These are phyloP conservation scores for Micromonas pusilla DNA, from an alignment of 139 green algal species.

Conservation along the genomic window DNA sequence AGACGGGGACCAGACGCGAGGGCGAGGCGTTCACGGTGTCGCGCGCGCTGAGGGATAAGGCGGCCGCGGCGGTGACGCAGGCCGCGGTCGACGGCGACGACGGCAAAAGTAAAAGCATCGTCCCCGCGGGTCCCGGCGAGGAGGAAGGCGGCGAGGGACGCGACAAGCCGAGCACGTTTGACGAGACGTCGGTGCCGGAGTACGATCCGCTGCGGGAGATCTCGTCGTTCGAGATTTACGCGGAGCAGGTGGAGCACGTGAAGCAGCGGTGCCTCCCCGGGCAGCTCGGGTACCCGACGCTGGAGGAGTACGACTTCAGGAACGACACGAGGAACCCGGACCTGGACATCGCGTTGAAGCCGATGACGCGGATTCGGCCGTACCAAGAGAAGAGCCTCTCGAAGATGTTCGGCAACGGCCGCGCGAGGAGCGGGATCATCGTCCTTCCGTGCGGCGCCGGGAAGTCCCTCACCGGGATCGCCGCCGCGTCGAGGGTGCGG, in stretches of 20 bases:
- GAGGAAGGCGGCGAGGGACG: neutral
- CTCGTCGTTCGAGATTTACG: constrained; percentile 8
- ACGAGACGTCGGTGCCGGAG: neutral
- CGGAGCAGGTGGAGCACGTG: constrained; percentile 80
- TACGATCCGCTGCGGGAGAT: constrained; percentile 1
- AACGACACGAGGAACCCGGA: constrained; percentile 59
- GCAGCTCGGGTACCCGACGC: constrained; percentile 88
- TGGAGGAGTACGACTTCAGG: constrained; percentile 98
- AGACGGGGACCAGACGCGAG: neutral
- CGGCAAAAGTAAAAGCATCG: neutral
- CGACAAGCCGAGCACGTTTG: neutral
- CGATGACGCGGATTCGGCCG: constrained; percentile 68
- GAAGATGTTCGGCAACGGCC: constrained; percentile 98
- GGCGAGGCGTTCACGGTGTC: constrained; percentile 50
- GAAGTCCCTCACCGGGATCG: constrained; percentile 83
- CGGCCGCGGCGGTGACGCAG: neutral
- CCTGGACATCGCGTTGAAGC: constrained; percentile 83
- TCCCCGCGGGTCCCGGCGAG: neutral
- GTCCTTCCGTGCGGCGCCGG: constrained; percentile 95
- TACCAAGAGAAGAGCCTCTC: constrained; percentile 91
- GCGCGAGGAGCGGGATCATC: constrained; percentile 79
- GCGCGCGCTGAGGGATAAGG: constrained; percentile 11
- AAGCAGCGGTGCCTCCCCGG: constrained; percentile 86
- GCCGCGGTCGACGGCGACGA: neutral
- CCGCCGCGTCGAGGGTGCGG: constrained; percentile 71